Evolutionary conservation across 768 basidiomycete genomes (phyloP).

Genomic region (Punctularia strigosozonata): DNA sequence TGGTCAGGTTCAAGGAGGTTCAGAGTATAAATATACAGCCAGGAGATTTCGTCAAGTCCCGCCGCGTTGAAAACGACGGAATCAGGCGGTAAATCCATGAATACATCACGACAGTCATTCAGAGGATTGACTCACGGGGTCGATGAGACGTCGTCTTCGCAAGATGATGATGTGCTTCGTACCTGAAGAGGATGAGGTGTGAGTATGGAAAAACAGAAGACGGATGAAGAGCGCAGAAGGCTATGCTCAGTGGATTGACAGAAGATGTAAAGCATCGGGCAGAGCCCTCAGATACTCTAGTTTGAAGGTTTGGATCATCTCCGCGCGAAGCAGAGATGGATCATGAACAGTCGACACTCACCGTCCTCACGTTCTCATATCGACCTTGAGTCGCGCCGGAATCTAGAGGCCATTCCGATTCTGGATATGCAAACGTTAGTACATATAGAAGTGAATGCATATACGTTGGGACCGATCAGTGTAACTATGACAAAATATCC

Average conservation of each 20-base stretch:
- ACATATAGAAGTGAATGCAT: conserved; percentile 6
- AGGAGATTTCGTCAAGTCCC: conserved; percentile 62
- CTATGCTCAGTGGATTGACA: conserved; percentile 65
- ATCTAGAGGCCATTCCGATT: not conserved
- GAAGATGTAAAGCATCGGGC: conserved; percentile 59
- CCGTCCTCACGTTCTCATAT: too few relatives aligned
- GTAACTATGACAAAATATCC: conserved; percentile 79
- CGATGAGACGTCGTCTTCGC: not conserved
- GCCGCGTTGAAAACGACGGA: conserved; percentile 23
- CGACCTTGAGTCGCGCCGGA: too few relatives aligned
- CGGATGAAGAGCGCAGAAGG: conserved; percentile 5
- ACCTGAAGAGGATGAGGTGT: not conserved
- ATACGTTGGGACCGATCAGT: conserved; percentile 51
- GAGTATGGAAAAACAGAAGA: not conserved
- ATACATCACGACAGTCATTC: conserved; percentile 37
- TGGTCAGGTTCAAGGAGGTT: conserved; percentile 14
- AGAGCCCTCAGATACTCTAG: conserved; percentile 85
- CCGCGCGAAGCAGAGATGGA: conserved; percentile 7
- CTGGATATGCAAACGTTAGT: not conserved
- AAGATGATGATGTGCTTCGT: not conserved
- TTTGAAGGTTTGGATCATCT: conserved; percentile 61
- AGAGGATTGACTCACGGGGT: conserved; percentile 1
- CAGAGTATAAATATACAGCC: conserved; percentile 73
- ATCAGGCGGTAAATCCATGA: conserved; percentile 85
- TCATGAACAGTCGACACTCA: conserved; percentile 8